Evolutionary conservation across 2,329 filamentous ascomycete species (phyloP).

Genomic region (Cercospora berteroae): DNA sequence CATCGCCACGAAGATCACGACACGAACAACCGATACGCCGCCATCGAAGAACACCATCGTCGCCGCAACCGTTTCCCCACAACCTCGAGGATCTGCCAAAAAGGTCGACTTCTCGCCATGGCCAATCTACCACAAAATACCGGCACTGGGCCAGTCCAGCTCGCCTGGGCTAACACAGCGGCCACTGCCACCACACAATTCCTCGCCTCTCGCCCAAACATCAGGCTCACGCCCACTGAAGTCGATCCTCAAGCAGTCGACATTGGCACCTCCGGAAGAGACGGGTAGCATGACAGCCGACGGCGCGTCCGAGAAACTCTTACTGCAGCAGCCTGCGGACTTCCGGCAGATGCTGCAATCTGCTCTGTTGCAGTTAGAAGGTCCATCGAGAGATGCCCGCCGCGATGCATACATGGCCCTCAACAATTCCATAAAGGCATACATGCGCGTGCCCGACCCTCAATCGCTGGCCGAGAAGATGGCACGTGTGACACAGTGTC

Average conservation of each 20-base stretch:
- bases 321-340: conserved; percentile 53
- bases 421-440: conserved; percentile 71
- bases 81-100: conserved; percentile 48
- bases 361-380: conserved; percentile 74
- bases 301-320: conserved; percentile 44
- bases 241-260: conserved; percentile 76
- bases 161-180: conserved; percentile 34
- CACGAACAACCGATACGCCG: conserved; percentile 21
- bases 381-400: conserved; percentile 67
- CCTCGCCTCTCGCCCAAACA: conserved; percentile 35
- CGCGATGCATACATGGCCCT: conserved; percentile 86
- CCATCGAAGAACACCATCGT: conserved; percentile 25
- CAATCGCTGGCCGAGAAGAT: conserved; percentile 74
- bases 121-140: conserved; percentile 49
- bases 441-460: conserved; percentile 75
- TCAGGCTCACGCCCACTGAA: conserved; percentile 58
- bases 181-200: conserved; percentile 33
- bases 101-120: conserved; percentile 63
- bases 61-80: conserved; percentile 28
- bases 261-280: conserved; percentile 40
- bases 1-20: neutral
- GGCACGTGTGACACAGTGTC: conserved; percentile 73
- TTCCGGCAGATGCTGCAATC: conserved; percentile 83
- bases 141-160: conserved; percentile 33
- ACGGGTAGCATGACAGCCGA: conserved; percentile 35